A percentile compares a stretch with the other conserved stretches of the same genome.
These are phyloP conservation scores for Murraya koenigii DNA, from an alignment of 345 rosid genomes.

Conservation along the genomic window DNA sequence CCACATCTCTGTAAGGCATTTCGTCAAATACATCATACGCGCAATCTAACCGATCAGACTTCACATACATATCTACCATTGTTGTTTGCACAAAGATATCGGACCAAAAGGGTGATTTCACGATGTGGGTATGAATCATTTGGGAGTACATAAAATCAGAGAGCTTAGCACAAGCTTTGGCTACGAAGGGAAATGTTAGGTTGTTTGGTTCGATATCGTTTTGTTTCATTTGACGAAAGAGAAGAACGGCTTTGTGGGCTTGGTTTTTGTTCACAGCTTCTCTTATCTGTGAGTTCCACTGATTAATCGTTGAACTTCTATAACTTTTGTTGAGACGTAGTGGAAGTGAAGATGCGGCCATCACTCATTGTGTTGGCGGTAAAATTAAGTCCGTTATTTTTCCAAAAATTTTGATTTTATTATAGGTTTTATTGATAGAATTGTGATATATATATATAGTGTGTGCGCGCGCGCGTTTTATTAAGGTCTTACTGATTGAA, in stretches of 20 bases:
- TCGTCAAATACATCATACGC: constrained; percentile 44
- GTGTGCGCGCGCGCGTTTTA: too few relatives aligned
- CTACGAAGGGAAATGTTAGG: constrained; percentile 54
- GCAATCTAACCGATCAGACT: constrained; percentile 32
- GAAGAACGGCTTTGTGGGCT: constrained; percentile 34
- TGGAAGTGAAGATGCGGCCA: constrained; percentile 27
- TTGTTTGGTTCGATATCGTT: constrained; percentile 44
- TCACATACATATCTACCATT: constrained; percentile 40
- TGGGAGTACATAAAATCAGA: constrained; percentile 23
- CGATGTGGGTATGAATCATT: constrained; percentile 40
- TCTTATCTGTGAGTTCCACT: constrained; percentile 45
- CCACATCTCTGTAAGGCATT: constrained; percentile 54
- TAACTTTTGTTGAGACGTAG: constrained; percentile 13
- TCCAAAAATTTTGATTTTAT: not conserved
- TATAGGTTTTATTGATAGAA: too few relatives aligned
- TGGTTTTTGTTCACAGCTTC: constrained; percentile 37
- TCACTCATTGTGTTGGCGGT: constrained; percentile 10
- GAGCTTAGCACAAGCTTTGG: constrained; percentile 61
- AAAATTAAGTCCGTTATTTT: not conserved
- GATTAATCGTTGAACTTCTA: constrained; percentile 20
- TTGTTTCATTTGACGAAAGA: constrained; percentile 51
- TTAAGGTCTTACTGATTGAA: too few relatives aligned
- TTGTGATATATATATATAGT: too few relatives aligned
- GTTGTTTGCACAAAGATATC: constrained; percentile 53
- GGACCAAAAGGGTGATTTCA: constrained; percentile 42